Percentiles rank a stretch among this genome's conserved stretches.
Evolutionary conservation across 164 flowering plant genomes (phyloP).

Genomic region (Magnolia kwangsiensis): DNA sequence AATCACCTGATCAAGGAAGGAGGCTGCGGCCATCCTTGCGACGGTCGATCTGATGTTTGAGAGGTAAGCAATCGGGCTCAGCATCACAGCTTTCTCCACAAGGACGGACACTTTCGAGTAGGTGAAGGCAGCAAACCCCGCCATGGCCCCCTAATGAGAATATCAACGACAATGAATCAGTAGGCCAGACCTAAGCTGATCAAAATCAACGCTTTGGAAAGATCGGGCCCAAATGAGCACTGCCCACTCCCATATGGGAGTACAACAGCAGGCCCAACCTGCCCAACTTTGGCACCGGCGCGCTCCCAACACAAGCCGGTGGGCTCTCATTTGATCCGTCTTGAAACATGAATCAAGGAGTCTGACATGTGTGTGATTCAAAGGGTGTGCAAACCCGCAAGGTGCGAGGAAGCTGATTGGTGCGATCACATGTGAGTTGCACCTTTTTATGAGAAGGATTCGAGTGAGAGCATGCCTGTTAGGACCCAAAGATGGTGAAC

Average conservation of each 20-base stretch:
- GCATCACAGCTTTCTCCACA: conserved; percentile 14
- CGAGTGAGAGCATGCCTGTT: too few relatives aligned
- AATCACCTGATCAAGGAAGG: conserved; percentile 14
- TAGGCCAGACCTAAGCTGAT: not conserved
- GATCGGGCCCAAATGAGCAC: too few relatives aligned
- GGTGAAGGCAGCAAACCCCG: conserved; percentile 11
- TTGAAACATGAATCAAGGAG: too few relatives aligned
- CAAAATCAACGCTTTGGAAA: too few relatives aligned
- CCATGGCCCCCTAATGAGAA: conserved; percentile 7
- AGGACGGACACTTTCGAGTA: not conserved
- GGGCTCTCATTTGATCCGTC: too few relatives aligned
- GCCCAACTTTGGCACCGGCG: not conserved
- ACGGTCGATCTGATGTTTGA: conserved; percentile 9
- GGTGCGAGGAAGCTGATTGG: not conserved
- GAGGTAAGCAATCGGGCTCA: conserved; percentile 13
- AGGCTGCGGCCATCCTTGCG: conserved; percentile 7
- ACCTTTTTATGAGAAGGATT: too few relatives aligned
- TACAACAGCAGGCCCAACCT: not conserved
- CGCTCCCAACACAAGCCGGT: too few relatives aligned
- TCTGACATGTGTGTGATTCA: too few relatives aligned
- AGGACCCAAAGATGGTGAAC: too few relatives aligned
- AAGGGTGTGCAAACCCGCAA: too few relatives aligned
- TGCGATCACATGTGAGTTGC: too few relatives aligned
- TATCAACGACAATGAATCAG: not conserved
- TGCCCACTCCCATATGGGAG: too few relatives aligned